Evolutionary conservation across 1,284 basidiomycete species (phyloP).

Genomic region (Coniferiporia weirii): DNA sequence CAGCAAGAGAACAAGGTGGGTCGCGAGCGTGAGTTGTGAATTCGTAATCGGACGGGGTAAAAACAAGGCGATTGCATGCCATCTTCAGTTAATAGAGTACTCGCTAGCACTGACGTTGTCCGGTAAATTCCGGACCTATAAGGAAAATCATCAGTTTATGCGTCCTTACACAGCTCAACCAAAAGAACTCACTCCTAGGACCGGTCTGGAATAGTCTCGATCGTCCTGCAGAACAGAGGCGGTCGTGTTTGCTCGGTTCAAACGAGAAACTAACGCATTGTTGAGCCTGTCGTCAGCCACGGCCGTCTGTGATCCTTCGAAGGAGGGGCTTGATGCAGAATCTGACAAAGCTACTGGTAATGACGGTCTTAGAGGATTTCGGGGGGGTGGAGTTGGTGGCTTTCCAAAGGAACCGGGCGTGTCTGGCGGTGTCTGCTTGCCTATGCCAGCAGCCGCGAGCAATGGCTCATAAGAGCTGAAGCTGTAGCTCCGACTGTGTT

Average conservation of each 20-base stretch:
- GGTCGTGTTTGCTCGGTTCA: slow-evolving; percentile 29
- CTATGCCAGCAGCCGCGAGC: slow-evolving; percentile 35
- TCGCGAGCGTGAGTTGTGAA: not conserved
- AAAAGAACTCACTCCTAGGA: slow-evolving; percentile 45
- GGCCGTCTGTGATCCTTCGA: slow-evolving; percentile 15
- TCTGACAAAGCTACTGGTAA: slow-evolving; percentile 20
- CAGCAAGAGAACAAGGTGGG: not conserved
- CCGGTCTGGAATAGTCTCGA: slow-evolving; percentile 51
- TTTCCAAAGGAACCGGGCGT: slow-evolving; percentile 21
- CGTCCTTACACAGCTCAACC: not conserved
- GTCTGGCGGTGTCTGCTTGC: slow-evolving; percentile 20
- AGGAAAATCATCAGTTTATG: not conserved
- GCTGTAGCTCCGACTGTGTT: slow-evolving; percentile 36
- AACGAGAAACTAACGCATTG: slow-evolving; percentile 37
- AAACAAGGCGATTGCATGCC: not conserved
- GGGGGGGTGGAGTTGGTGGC: slow-evolving; percentile 37
- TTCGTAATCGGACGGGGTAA: slow-evolving; percentile 1
- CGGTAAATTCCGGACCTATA: slow-evolving; percentile 22
- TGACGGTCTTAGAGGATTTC: slow-evolving; percentile 33
- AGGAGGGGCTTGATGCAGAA: slow-evolving; percentile 24
- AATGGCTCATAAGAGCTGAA: slow-evolving; percentile 62
- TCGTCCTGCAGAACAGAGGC: slow-evolving; percentile 42
- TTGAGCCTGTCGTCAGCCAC: slow-evolving; percentile 39
- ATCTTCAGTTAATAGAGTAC: slow-evolving; percentile 27
- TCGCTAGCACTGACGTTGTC: slow-evolving; percentile 33